phyloP scores from a whole-genome alignment of 2,329 filamentous ascomycete species.

The Stromatinia cepivora region DNA sequence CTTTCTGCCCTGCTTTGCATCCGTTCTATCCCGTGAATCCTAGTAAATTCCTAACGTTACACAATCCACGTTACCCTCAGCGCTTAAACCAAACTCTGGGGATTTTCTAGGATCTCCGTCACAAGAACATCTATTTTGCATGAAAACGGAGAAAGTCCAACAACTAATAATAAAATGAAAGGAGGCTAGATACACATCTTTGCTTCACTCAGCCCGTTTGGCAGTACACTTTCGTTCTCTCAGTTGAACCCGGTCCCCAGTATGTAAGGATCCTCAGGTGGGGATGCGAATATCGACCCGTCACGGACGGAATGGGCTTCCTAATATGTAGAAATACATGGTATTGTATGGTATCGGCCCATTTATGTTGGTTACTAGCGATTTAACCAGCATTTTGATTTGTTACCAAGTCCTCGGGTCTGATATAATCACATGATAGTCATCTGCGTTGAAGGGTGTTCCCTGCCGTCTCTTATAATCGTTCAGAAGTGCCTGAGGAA shows the following conservation, averaged over 20 bases:
- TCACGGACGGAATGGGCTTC: background rate
- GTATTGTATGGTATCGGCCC: background rate
- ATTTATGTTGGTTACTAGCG: conserved; percentile 16
- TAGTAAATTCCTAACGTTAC: background rate
- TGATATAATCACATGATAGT: conserved; percentile 18
- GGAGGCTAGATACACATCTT: background rate
- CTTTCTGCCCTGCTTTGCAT: background rate
- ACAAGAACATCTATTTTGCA: conserved; percentile 1
- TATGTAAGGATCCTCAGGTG: background rate
- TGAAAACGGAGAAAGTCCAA: conserved; percentile 4
- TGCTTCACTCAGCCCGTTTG: conserved; percentile 12
- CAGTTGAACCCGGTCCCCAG: background rate
- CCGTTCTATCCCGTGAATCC: conserved; percentile 7
- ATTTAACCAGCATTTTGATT: conserved; percentile 12
- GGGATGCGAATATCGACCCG: conserved; percentile 1
- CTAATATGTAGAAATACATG: conserved; percentile 15
- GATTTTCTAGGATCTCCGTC: conserved; percentile 11
- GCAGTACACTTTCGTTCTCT: background rate
- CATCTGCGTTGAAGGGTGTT: conserved; percentile 6
- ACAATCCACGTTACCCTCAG: background rate
- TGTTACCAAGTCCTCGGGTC: conserved; percentile 4
- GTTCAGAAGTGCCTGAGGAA: background rate
- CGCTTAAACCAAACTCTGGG: conserved; percentile 22
- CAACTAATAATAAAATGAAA: conserved; percentile 20
- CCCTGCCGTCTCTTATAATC: background rate